phyloP scores from a whole-genome alignment of 169 alveolate species.

The Plasmodium blacklocki region DNA sequence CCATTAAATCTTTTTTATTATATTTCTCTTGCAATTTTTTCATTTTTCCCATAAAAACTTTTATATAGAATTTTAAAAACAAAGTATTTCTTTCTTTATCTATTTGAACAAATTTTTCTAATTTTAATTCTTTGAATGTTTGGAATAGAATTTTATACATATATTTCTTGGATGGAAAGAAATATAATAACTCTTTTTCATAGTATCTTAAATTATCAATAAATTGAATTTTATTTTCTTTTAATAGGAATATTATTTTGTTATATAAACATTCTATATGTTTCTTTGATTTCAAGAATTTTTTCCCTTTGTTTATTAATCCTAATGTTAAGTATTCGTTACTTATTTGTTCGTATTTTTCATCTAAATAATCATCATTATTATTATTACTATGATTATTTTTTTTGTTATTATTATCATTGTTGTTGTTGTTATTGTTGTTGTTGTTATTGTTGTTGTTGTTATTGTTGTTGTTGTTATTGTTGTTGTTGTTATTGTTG shows the following conservation, averaged over 20 bases:
- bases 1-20: slow-evolving; percentile 39
- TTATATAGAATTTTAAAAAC: slow-evolving; percentile 24
- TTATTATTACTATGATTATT: not conserved
- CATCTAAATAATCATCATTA: not conserved
- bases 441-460: not conserved
- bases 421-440: not conserved
- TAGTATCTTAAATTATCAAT: slow-evolving; percentile 22
- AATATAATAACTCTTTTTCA: slow-evolving; percentile 41
- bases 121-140: slow-evolving; percentile 35
- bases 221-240: slow-evolving; percentile 6
- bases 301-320: slow-evolving; percentile 31
- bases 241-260: slow-evolving; percentile 18
- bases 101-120: slow-evolving; percentile 10
- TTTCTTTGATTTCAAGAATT: slow-evolving; percentile 31
- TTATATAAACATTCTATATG: slow-evolving; percentile 16
- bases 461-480: not conserved
- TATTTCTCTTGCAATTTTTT: slow-evolving; percentile 36
- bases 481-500: not conserved
- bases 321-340: slow-evolving; percentile 12
- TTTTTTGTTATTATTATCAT: not conserved
- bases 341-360: not conserved
- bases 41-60: slow-evolving; percentile 30
- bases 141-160: slow-evolving; percentile 16
- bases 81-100: slow-evolving; percentile 8
- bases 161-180: slow-evolving; percentile 57